These are phyloP conservation scores for Bruguiera gymnorhiza DNA, from an alignment of 345 rosid genomes.

Conservation along the genomic window DNA sequence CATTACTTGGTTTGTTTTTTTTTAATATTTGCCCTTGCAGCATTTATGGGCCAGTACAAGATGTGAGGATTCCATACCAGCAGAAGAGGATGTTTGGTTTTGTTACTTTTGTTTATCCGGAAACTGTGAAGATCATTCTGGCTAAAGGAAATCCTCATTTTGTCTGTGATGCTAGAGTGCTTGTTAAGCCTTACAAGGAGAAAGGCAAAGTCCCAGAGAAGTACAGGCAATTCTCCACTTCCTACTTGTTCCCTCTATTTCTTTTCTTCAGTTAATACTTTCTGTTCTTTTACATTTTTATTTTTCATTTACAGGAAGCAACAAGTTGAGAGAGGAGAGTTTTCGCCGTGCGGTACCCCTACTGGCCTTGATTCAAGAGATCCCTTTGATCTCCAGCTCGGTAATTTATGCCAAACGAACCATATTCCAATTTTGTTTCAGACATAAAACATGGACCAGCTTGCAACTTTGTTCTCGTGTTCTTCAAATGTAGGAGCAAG, in stretches of 20 bases:
- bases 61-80: slow-evolving; percentile 91
- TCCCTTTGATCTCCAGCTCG: slow-evolving; percentile 49
- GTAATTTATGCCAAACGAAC: slow-evolving; percentile 26
- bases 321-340: slow-evolving; percentile 53
- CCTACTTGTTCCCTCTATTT: background rate
- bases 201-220: slow-evolving; percentile 90
- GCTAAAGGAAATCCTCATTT: slow-evolving; percentile 95
- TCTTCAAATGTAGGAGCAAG: slow-evolving; percentile 44
- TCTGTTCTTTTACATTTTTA: background rate
- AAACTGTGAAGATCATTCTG: slow-evolving; percentile 78
- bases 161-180: slow-evolving; percentile 86
- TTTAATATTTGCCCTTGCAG: slow-evolving; percentile 24
- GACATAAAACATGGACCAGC: too few relatives aligned
- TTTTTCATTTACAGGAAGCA: slow-evolving; percentile 39
- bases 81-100: slow-evolving; percentile 98
- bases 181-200: slow-evolving; percentile 96
- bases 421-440: background rate
- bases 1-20: background rate
- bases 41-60: slow-evolving; percentile 91
- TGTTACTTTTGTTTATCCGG: slow-evolving; percentile 84
- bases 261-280: background rate
- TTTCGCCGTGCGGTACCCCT: slow-evolving; percentile 65
- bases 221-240: slow-evolving; percentile 47
- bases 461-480: background rate
- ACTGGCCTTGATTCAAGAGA: slow-evolving; percentile 80